Conservation (phyloP, 345 rosid species). For the Pistacia atlantica region DNA sequence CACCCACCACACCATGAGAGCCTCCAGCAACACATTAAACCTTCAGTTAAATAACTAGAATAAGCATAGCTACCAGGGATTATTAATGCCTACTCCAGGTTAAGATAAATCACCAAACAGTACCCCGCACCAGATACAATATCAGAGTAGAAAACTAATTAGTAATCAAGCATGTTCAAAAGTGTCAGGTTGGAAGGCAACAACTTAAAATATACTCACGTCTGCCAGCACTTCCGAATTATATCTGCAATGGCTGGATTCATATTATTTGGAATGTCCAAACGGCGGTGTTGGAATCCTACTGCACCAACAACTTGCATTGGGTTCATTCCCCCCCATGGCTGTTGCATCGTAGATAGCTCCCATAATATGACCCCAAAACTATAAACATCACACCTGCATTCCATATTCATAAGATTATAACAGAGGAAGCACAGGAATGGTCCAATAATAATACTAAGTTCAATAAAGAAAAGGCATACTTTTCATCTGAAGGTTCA, state of each 20-base stretch:
- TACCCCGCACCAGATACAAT: not conserved
- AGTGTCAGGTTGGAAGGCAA: not conserved
- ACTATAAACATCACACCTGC: conserved; percentile 95
- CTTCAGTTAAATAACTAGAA: not conserved
- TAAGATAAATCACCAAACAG: conserved; percentile 4
- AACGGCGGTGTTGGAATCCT: conserved; percentile 93
- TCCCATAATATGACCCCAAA: conserved; percentile 98
- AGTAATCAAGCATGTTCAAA: not conserved
- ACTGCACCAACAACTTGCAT: conserved; percentile 99
- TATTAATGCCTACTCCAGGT: not conserved
- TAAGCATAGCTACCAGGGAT: not conserved
- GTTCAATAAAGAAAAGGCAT: conserved; percentile 20
- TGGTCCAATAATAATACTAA: not conserved
- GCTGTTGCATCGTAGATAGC: conserved; percentile 75
- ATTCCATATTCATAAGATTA: conserved; percentile 17
- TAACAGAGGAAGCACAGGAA: not conserved
- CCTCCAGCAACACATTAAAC: not conserved
- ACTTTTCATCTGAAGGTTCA: conserved; percentile 97
- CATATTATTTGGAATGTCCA: conserved; percentile 70
- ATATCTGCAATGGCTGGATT: conserved; percentile 77
- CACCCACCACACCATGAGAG: not conserved
- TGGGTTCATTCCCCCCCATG: conserved; percentile 99
- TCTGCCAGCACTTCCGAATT: conserved; percentile 84
- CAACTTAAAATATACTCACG: conserved; percentile 54
- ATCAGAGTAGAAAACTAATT: not conserved